Percentiles rank a stretch among this genome's conserved stretches.
phyloP scores from a whole-genome alignment of 768 basidiomycete species.

The Mycena haematopus region DNA sequence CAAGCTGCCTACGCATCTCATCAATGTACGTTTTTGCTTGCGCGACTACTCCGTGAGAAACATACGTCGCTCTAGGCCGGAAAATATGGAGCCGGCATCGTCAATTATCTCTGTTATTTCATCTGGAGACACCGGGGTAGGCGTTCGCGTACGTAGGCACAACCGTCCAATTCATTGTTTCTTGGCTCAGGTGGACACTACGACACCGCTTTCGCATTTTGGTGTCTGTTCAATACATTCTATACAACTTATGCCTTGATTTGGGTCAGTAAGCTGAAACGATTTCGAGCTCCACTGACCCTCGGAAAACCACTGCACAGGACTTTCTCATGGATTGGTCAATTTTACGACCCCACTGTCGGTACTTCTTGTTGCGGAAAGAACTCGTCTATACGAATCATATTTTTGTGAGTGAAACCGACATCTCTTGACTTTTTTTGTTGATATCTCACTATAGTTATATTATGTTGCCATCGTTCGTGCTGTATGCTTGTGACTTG shows the following conservation, averaged over 20 bases:
- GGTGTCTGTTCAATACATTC: conserved; percentile 66
- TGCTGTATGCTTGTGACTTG: conserved; percentile 27
- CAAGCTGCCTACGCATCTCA: conserved; percentile 72
- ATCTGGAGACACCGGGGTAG: conserved; percentile 77
- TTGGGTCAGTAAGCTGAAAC: conserved; percentile 65
- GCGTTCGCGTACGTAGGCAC: background rate
- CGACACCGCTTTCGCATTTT: conserved; percentile 66
- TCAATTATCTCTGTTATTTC: conserved; percentile 72
- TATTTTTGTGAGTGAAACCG: conserved; percentile 39
- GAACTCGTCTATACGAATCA: conserved; percentile 77
- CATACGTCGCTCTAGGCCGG: conserved; percentile 67
- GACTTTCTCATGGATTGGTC: conserved; percentile 95
- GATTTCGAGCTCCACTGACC: background rate
- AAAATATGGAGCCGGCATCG: conserved; percentile 77
- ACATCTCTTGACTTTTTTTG: background rate
- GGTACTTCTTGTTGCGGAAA: conserved; percentile 69
- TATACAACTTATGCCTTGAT: conserved; percentile 74
- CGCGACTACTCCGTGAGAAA: background rate
- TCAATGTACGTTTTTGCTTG: conserved; percentile 69
- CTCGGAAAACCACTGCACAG: conserved; percentile 41
- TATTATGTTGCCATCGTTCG: conserved; percentile 84
- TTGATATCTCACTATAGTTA: conserved; percentile 44
- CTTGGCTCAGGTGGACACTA: conserved; percentile 37
- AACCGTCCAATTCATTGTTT: background rate
- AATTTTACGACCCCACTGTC: conserved; percentile 63